Evolutionary conservation across 2,329 filamentous ascomycete species (phyloP), one percentile per base, ranked within the genome.

Genomic region (Cercospora citrullina): DNA sequence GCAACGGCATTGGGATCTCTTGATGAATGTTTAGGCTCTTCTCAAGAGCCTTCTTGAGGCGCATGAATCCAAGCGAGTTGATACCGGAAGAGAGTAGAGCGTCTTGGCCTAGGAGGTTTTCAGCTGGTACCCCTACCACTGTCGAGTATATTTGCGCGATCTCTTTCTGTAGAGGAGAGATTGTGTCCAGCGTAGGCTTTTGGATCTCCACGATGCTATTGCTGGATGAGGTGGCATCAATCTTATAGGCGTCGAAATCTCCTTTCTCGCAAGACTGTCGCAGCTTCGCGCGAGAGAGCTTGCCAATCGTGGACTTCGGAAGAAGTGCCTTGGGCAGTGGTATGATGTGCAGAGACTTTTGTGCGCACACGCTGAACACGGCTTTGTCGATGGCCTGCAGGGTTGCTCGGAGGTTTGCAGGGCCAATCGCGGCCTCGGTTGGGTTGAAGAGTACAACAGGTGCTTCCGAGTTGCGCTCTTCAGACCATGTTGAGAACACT

Each of bases 281-380:
- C 48, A 73, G 42, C 62, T 72, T 71, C 10, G 68, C 67, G 9
- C 72, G 61, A 14, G 72, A 74, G 8, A 73, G 68, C 65, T 74
- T 74, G 61, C 72, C 72, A 31, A 74, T 71, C 1, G 72, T 73
- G 6, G 72, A 72, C 18, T 71, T 71, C 4, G 71, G 72, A 2
- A 74, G 64, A 16, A 68, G 61, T 2, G 64, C 58, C 42, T 71
- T 70, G 3, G 71, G 69, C 26, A 74, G 60, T 7, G 72, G 66
- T 8, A 73, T 68, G 23, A 73, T 66, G 8, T 64, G 68, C 12
- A 71, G 51, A 3, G 71, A 63, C 42, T 72, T 71, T 39, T 73
- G 71, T 9, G 68, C 67, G 48, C 70, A 72, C 2, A 70, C 63
- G 31, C 65, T 65, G 60, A 71, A 70, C 1, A 73, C 67, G 0